phyloP scores from a whole-genome alignment of 139 green algal species.

The Coelastrella sp. region DNA sequence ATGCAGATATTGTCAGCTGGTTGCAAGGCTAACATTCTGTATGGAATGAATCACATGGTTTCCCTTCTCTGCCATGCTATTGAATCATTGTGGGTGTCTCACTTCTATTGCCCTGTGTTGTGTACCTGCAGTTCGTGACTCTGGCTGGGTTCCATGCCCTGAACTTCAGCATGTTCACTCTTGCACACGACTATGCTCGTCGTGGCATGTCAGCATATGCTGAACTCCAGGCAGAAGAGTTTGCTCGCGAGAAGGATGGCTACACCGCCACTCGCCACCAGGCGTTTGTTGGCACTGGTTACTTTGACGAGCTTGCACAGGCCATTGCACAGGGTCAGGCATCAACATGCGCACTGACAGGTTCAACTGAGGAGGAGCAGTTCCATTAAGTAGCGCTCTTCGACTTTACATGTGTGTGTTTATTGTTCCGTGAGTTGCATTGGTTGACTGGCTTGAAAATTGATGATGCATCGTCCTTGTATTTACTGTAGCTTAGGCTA shows the following conservation, averaged over 20 bases:
- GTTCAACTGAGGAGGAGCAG: constrained; percentile 83
- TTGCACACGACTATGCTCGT: constrained; percentile 75
- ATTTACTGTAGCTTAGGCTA: too few relatives aligned
- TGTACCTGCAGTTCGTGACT: constrained; percentile 86
- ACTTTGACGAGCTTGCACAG: constrained; percentile 72
- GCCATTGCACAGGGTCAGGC: constrained; percentile 58
- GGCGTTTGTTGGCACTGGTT: constrained; percentile 81
- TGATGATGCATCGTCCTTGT: too few relatives aligned
- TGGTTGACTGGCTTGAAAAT: too few relatives aligned
- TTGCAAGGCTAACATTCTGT: too few relatives aligned
- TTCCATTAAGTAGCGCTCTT: constrained; percentile 64
- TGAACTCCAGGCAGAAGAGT: constrained; percentile 85
- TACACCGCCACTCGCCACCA: constrained; percentile 64
- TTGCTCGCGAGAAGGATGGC: constrained; percentile 71
- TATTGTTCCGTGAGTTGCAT: too few relatives aligned
- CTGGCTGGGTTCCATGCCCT: constrained; percentile 90
- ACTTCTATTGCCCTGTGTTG: background rate
- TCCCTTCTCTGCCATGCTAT: too few relatives aligned
- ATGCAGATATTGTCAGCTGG: too few relatives aligned
- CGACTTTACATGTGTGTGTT: too few relatives aligned
- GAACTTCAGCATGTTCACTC: constrained; percentile 86
- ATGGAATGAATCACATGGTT: too few relatives aligned
- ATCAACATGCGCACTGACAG: constrained; percentile 74
- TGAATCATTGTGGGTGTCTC: background rate
- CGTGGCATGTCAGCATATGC: constrained; percentile 85